Conservation (phyloP, 257 asterid species). For the Leonotis leonurus region DNA sequence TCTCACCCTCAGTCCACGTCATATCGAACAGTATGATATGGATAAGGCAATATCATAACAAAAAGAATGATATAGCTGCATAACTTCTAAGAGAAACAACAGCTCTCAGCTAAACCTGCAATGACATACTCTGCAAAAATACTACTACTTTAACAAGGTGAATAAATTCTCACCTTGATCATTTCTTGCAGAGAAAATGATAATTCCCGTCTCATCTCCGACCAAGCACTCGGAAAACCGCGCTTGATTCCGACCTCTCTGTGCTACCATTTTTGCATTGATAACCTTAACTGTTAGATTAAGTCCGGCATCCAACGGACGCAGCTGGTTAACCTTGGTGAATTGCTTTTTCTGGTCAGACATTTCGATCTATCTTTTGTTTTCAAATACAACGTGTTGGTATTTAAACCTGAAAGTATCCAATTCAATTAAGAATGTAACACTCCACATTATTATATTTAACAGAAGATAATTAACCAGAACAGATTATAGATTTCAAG, state of each 20-base stretch:
- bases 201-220: conserved; percentile 72
- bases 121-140: too few species aligned
- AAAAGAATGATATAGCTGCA: not conserved
- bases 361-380: conserved; percentile 30
- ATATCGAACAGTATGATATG: not conserved
- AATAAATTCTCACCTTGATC: conserved; percentile 52
- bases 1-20: not conserved
- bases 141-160: not conserved
- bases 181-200: conserved; percentile 58
- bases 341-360: conserved; percentile 61
- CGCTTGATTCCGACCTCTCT: conserved; percentile 59
- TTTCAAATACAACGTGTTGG: not conserved
- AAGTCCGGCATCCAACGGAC: conserved; percentile 55
- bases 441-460: not conserved
- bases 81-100: too few species aligned
- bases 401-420: too few species aligned
- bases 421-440: conserved; percentile 2
- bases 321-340: conserved; percentile 62
- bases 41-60: not conserved
- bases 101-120: not conserved
- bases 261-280: conserved; percentile 47
- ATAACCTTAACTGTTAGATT: conserved; percentile 49
- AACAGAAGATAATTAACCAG: too few species aligned
- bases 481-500: not conserved
- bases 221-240: conserved; percentile 66